Conservation (phyloP, 305 asterid species). For the Rubia occidens region DNA sequence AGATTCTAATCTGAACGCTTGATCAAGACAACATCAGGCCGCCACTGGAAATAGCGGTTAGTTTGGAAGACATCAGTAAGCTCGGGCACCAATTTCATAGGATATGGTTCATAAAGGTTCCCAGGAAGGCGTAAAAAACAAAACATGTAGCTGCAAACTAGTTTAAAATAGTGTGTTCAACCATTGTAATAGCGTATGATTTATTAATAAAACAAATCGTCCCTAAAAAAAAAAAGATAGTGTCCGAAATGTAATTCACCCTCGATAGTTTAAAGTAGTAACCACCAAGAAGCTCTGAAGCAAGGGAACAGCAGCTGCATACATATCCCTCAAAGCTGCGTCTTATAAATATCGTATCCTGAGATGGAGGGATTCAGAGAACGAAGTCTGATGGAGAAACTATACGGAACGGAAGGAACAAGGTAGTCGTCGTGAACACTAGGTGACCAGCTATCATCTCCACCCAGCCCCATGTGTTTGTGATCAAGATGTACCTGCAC, state of each 20-base stretch:
- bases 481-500: constrained; percentile 94
- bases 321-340: constrained; percentile 30
- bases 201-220: too few relatives aligned
- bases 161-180: too few relatives aligned
- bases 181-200: too few relatives aligned
- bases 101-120: too few relatives aligned
- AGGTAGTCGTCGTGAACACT: constrained; percentile 68
- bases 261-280: not conserved
- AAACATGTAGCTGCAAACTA: too few relatives aligned
- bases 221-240: too few relatives aligned
- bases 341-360: constrained; percentile 42
- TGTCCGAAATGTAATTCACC: not conserved
- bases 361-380: constrained; percentile 46
- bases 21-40: too few relatives aligned
- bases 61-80: too few relatives aligned
- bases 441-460: constrained; percentile 99
- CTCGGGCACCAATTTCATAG: too few relatives aligned
- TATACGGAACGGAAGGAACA: constrained; percentile 59
- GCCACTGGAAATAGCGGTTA: too few relatives aligned
- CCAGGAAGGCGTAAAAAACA: too few relatives aligned
- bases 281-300: not conserved
- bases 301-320: not conserved
- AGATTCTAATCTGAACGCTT: too few relatives aligned
- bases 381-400: constrained; percentile 60
- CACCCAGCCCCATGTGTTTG: constrained; percentile 89